Conservation (phyloP, 2,329 filamentous ascomycete genomes). For the Penicillium sp. region DNA sequence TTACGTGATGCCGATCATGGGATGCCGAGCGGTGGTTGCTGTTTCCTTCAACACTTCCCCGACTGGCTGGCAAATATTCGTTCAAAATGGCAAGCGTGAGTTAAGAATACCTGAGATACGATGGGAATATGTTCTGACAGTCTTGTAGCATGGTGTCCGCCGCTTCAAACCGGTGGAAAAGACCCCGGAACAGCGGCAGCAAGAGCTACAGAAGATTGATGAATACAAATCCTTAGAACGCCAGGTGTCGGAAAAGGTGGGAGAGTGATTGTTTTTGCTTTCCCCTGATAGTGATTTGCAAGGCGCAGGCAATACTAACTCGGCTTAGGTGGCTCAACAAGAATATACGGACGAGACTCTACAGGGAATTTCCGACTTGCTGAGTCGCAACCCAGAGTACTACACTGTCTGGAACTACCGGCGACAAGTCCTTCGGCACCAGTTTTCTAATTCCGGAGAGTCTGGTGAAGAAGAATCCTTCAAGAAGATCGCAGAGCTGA, state of each 20-base stretch:
- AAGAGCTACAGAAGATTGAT: constrained; percentile 76
- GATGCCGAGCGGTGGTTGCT: constrained; percentile 1
- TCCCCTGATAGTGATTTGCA: neutral
- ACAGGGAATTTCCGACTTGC: constrained; percentile 51
- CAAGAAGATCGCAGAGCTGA: constrained; percentile 56
- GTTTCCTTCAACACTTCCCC: constrained; percentile 10
- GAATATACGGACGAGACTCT: constrained; percentile 52
- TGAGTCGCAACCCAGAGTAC: constrained; percentile 56
- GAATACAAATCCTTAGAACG: constrained; percentile 76
- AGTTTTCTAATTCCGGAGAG: constrained; percentile 51
- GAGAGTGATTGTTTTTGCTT: neutral
- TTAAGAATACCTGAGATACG: neutral
- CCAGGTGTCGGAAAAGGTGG: constrained; percentile 69
- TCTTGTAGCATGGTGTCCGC: constrained; percentile 78
- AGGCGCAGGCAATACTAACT: constrained; percentile 20
- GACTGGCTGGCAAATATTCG: neutral
- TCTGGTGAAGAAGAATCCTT: constrained; percentile 45
- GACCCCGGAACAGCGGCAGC: constrained; percentile 72
- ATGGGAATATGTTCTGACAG: constrained; percentile 21
- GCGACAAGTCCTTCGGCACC: constrained; percentile 70
- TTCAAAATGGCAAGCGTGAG: constrained; percentile 43
- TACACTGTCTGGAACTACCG: constrained; percentile 61
- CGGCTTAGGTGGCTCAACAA: constrained; percentile 44
- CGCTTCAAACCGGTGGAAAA: constrained; percentile 66
- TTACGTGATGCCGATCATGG: constrained; percentile 21